Evolutionary conservation across 1,284 basidiomycete species (phyloP).

Genomic region (Fomitopsis schrenkii): DNA sequence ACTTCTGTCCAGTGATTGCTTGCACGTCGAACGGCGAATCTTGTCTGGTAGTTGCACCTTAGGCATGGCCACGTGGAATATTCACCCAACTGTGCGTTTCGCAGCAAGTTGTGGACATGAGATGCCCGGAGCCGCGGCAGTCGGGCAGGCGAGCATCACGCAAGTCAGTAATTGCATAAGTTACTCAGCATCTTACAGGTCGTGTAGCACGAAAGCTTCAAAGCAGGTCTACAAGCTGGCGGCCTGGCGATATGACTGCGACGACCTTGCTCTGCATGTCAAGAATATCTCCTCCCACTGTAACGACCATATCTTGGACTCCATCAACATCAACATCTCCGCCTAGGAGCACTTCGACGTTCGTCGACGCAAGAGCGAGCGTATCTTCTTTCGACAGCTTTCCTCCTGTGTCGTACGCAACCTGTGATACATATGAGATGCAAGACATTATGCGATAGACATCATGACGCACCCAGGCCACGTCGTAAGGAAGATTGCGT

Average conservation of each 20-base stretch:
- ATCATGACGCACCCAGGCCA: conserved; percentile 42
- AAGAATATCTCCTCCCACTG: conserved; percentile 24
- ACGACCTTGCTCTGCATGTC: conserved; percentile 44
- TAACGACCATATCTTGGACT: conserved; percentile 43
- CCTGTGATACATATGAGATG: conserved; percentile 11
- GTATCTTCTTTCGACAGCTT: conserved; percentile 48
- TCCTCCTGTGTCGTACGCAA: conserved; percentile 30
- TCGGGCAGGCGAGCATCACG: too few species aligned
- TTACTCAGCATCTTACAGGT: not conserved
- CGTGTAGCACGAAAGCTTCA: not conserved
- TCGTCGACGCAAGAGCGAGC: conserved; percentile 55
- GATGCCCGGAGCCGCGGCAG: too few species aligned
- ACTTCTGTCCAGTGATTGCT: too few species aligned
- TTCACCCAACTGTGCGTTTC: too few species aligned
- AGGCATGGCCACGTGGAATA: too few species aligned
- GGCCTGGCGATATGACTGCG: conserved; percentile 36
- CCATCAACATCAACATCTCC: conserved; percentile 17
- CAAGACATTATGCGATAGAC: not conserved
- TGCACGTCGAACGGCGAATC: too few species aligned
- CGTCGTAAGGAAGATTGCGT: conserved; percentile 59
- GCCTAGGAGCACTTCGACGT: conserved; percentile 55
- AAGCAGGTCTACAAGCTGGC: conserved; percentile 23
- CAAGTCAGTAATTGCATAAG: not conserved
- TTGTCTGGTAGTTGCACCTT: too few species aligned
- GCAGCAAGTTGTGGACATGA: too few species aligned